Percentiles rank a stretch among this genome's conserved stretches.
Evolutionary conservation across 2,329 filamentous ascomycete species (phyloP).

Genomic region (Aspergillus sp.): DNA sequence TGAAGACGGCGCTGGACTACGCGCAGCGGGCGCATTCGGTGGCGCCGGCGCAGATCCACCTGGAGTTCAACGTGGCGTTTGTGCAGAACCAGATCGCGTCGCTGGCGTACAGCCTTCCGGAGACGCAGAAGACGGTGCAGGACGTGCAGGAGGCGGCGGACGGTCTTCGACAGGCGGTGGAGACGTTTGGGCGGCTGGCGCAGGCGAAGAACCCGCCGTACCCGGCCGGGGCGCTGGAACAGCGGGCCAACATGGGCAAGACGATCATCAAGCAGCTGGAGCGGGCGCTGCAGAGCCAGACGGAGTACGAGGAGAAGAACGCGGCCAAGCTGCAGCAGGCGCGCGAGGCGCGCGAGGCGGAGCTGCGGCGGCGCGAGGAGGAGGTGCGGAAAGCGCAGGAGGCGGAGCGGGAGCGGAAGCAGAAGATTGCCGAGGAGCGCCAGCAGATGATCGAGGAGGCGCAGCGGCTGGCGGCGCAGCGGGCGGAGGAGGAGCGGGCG

Average conservation of each 20-base stretch:
- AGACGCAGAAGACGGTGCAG: constrained; percentile 72
- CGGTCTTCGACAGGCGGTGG: constrained; percentile 84
- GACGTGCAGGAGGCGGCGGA: constrained; percentile 78
- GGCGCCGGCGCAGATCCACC: constrained; percentile 80
- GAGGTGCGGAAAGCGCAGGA: constrained; percentile 67
- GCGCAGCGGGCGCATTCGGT: constrained; percentile 68
- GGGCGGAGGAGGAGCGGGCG: constrained; percentile 67
- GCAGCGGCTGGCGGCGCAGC: constrained; percentile 67
- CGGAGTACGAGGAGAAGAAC: constrained; percentile 90
- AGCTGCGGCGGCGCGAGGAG: constrained; percentile 75
- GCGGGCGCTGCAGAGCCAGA: constrained; percentile 77
- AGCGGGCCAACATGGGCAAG: constrained; percentile 95
- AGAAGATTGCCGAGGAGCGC: constrained; percentile 83
- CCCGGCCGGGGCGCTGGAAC: constrained; percentile 84
- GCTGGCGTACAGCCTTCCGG: constrained; percentile 70
- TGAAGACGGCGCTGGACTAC: constrained; percentile 64
- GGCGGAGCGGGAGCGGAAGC: constrained; percentile 69
- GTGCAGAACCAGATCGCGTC: constrained; percentile 93
- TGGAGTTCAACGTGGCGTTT: constrained; percentile 97
- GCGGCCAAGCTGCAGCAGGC: constrained; percentile 82
- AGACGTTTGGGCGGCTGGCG: constrained; percentile 60
- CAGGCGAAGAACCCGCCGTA: constrained; percentile 73
- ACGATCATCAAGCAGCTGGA: constrained; percentile 92
- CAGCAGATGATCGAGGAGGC: constrained; percentile 76
- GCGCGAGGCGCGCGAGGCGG: constrained; percentile 74